These are phyloP conservation scores for Colletotrichum orchidophilum DNA, from an alignment of 2,329 filamentous ascomycete genomes.

Conservation along the genomic window DNA sequence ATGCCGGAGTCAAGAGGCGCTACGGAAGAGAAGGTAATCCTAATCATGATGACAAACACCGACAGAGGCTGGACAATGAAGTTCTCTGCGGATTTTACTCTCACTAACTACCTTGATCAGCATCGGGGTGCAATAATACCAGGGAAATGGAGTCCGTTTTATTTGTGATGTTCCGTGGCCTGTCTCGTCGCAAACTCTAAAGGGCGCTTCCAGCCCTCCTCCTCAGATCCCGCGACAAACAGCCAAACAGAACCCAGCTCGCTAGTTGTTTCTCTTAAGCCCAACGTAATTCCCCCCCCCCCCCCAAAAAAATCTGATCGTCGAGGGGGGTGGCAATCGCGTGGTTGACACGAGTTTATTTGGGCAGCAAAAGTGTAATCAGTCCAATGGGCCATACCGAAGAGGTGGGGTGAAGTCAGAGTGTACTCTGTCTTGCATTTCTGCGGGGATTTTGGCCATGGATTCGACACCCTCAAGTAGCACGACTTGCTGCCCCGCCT, in stretches of 20 bases:
- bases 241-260: background rate
- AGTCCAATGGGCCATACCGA: constrained; percentile 18
- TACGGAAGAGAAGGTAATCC: no score
- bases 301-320: background rate
- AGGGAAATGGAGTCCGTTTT: background rate
- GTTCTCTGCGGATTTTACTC: no score
- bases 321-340: background rate
- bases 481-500: constrained; percentile 24
- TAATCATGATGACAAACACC: no score
- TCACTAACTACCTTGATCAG: no score
- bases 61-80: no score
- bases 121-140: no score
- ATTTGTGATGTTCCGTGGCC: background rate
- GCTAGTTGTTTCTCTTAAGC: background rate
- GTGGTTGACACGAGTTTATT: background rate
- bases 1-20: no score
- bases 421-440: constrained; percentile 27
- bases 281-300: background rate
- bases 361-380: background rate
- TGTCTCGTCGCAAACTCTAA: background rate
- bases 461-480: constrained; percentile 20
- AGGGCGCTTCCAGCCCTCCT: background rate
- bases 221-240: background rate
- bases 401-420: constrained; percentile 14
- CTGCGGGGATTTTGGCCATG: constrained; percentile 19